Evolutionary conservation across 1,284 basidiomycete genomes (phyloP).

Genomic region (Bondarzewia mesenterica): DNA sequence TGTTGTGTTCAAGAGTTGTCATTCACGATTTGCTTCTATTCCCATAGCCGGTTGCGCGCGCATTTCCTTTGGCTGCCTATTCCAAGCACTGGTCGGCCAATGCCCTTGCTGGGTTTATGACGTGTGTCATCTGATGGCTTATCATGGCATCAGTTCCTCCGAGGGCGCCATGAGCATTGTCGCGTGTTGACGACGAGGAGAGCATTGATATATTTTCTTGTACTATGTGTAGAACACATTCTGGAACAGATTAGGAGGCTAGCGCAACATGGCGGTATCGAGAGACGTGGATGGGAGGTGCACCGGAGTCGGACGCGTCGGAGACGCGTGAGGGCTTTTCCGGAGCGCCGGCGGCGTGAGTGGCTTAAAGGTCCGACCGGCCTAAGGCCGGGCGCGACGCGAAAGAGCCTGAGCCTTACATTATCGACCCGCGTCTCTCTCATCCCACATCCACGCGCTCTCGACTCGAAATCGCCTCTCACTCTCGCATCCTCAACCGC

Average conservation of each 20-base stretch:
- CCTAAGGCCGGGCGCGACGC: constrained; percentile 10
- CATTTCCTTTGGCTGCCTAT: too few relatives aligned
- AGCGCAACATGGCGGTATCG: too few relatives aligned
- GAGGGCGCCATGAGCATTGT: not conserved
- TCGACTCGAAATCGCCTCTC: not conserved
- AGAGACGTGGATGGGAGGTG: too few relatives aligned
- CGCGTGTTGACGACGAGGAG: not conserved
- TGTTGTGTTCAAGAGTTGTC: too few relatives aligned
- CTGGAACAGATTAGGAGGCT: too few relatives aligned
- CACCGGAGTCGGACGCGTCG: not conserved
- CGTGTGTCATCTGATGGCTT: not conserved
- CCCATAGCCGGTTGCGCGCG: too few relatives aligned
- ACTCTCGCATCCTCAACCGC: constrained; percentile 2
- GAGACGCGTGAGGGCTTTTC: not conserved
- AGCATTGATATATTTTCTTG: too few relatives aligned
- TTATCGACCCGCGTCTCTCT: constrained; percentile 12
- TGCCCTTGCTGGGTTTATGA: too few relatives aligned
- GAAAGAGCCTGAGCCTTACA: constrained; percentile 11
- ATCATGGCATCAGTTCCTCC: not conserved
- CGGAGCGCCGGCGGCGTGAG: constrained; percentile 8
- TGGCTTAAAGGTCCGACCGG: constrained; percentile 1
- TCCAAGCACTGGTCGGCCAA: too few relatives aligned
- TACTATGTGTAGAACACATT: too few relatives aligned
- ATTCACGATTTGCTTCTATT: too few relatives aligned
- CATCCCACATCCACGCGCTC: constrained; percentile 10